Evolutionary conservation across 2,329 filamentous ascomycete species (phyloP).

Genomic region (Xylaria sp.): DNA sequence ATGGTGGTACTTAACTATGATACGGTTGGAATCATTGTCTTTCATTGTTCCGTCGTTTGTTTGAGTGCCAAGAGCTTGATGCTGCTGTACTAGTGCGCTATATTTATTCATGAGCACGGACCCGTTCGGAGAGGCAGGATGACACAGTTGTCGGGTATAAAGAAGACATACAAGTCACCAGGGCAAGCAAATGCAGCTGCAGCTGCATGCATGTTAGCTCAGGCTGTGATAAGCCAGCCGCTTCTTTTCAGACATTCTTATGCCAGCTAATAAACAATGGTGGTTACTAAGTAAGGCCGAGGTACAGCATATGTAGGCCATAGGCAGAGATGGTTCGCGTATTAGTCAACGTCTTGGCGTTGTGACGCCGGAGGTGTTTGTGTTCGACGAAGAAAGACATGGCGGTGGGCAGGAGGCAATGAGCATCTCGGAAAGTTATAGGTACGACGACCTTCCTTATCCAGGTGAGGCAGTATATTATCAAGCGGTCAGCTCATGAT

Average conservation of each 20-base stretch:
- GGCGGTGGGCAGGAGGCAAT: background rate
- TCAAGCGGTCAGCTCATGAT: conserved; percentile 17
- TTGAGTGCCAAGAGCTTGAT: background rate
- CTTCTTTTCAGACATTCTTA: background rate
- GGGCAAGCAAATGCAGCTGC: conserved; percentile 20
- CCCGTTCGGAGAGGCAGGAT: background rate
- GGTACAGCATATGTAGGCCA: background rate
- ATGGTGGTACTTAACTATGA: background rate
- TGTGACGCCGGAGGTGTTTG: background rate
- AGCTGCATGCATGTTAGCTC: conserved; percentile 24
- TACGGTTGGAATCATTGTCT: background rate
- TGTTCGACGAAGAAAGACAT: background rate
- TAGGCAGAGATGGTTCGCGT: no score
- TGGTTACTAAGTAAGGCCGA: conserved; percentile 2
- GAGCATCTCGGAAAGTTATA: background rate
- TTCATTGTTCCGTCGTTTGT: background rate
- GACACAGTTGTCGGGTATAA: background rate
- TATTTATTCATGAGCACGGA: background rate
- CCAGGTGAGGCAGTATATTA: conserved; percentile 1
- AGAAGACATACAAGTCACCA: conserved; percentile 9
- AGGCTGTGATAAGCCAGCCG: conserved; percentile 12
- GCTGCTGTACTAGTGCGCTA: background rate
- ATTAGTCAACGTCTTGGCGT: background rate
- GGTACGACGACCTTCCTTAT: conserved; percentile 1
- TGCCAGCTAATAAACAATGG: background rate